A percentile compares a stretch with the other conserved stretches of the same genome.
These are phyloP conservation scores for Solanum piurae DNA, from an alignment of 257 asterid genomes.

Conservation along the genomic window DNA sequence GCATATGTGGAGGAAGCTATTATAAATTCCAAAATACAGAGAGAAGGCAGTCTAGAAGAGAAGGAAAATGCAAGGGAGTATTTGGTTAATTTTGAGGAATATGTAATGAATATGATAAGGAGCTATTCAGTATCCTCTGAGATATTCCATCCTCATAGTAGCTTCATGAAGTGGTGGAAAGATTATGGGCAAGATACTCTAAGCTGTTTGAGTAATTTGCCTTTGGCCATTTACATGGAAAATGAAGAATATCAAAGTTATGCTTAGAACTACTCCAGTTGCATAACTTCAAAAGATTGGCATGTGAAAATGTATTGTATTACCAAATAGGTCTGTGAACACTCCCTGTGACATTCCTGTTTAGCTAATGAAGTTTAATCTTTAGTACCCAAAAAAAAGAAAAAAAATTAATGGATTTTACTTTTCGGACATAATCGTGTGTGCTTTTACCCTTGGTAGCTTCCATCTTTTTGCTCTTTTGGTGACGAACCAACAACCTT, in stretches of 20 bases:
- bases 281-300: background rate
- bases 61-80: background rate
- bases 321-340: background rate
- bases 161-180: constrained; percentile 18
- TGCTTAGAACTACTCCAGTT: background rate
- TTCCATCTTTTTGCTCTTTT: no score
- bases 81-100: constrained; percentile 4
- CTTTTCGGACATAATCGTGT: background rate
- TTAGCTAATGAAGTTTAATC: background rate
- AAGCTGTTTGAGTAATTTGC: background rate
- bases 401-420: background rate
- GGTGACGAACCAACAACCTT: background rate
- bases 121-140: constrained; percentile 11
- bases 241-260: background rate
- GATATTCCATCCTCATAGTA: constrained; percentile 3
- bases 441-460: no score
- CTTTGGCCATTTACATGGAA: background rate
- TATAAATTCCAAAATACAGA: constrained; percentile 1
- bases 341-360: background rate
- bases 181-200: background rate
- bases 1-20: constrained; percentile 28
- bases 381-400: background rate
- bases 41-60: constrained; percentile 10
- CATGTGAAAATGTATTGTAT: background rate
- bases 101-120: constrained; percentile 12